Evolutionary conservation across 257 asterid species (phyloP), one percentile per base, ranked within the genome.

Genomic region (Penstemon davidsonii): DNA sequence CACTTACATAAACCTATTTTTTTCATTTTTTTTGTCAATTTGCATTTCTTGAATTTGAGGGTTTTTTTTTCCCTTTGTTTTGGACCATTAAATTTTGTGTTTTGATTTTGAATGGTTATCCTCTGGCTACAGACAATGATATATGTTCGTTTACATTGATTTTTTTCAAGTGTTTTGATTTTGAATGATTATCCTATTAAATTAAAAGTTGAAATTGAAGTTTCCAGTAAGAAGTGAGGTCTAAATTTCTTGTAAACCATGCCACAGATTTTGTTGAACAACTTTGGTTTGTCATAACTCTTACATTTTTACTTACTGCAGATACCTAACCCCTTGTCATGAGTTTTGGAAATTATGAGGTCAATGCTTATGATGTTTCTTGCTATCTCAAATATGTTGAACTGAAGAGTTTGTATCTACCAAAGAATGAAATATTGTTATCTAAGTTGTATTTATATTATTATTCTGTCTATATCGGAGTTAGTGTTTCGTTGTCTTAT

Each of bases 191-290:
- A 25, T 25, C 33, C 33, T 25, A 11, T 65, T 38, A 4, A 8
- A 33, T n/a, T 25, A 1, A 2, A 25, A 25, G 2, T 9, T 38
- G 25, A 63, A 60, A 52, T 33, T 25, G 38, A 6, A 69, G 43
- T 5, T 19, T 19, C 25, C 25, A 19, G 25, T 19, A 19, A 19
- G 62, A 55, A 63, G 59, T 38, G 36, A 64, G 70, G 39, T 64
- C 62, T 18, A 19, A 19, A 5, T 41, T 41, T 78, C 49, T 11
- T 36, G 18, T 46, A 39, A 66, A 56, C 40, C n/a, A 58, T 12
- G 7, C 62, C 60, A 45, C 12, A 60, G 12, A 46, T n/a, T 51
- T 58, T 71, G 54, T 70, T 39, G 66, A 68, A 58, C 75, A 18
- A 38, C 42, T 8, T 61, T 54, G 62, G 39, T 47, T 11, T 59